Evolutionary conservation across 2,329 filamentous ascomycete genomes (phyloP).

Genomic region (Cercospora sp.): DNA sequence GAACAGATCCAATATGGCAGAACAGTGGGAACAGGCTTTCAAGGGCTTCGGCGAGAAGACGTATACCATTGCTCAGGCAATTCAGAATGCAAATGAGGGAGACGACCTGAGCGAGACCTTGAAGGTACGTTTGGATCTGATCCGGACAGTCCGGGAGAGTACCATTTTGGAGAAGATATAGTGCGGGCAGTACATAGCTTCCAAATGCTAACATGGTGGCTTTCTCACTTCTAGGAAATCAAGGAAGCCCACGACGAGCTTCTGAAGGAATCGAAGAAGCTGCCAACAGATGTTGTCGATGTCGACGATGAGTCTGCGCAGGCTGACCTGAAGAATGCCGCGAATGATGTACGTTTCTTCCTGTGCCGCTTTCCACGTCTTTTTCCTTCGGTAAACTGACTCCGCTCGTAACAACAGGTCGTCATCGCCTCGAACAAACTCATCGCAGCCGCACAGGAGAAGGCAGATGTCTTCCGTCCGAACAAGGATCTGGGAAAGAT

Average conservation of each 20-base stretch:
- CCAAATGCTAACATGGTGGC: not conserved
- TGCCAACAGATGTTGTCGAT: constrained; percentile 25
- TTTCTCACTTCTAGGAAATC: constrained; percentile 21
- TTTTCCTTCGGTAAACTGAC: not conserved
- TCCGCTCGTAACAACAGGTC: constrained; percentile 2
- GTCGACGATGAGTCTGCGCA: constrained; percentile 29
- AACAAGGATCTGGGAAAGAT: constrained; percentile 30
- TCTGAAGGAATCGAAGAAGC: constrained; percentile 24
- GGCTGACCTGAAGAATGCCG: constrained; percentile 27
- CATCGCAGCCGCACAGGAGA: constrained; percentile 23
- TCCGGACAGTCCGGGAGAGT: not conserved
- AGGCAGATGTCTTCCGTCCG: constrained; percentile 24
- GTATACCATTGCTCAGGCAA: constrained; percentile 25
- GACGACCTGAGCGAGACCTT: constrained; percentile 23
- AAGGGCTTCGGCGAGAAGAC: constrained; percentile 29
- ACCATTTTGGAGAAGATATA: not conserved
- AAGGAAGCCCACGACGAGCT: constrained; percentile 23
- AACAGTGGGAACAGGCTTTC: constrained; percentile 29
- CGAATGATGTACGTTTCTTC: constrained; percentile 18
- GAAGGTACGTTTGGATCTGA: constrained; percentile 17
- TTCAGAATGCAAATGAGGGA: constrained; percentile 26
- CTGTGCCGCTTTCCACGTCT: not conserved
- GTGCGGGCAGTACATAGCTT: no score
- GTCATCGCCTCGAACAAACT: constrained; percentile 27
- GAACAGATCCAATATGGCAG: constrained; percentile 21